These are phyloP conservation scores for Aspergillus bertholletiae DNA, from an alignment of 495 filamentous ascomycete species.

Conservation along the genomic window DNA sequence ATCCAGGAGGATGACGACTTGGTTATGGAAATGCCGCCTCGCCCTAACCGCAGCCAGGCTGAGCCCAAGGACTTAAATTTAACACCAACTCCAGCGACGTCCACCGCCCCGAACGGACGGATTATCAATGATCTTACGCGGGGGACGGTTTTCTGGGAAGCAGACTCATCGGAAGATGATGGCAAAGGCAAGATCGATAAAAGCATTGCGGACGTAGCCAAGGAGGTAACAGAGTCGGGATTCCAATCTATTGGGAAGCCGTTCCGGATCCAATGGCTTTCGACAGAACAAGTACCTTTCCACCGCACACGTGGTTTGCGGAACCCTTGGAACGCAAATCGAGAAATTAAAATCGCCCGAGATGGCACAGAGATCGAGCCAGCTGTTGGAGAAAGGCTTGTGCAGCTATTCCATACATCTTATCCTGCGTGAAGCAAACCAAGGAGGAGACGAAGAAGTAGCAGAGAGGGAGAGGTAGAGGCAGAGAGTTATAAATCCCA, in stretches of 20 bases:
- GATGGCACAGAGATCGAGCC: slow-evolving; percentile 95
- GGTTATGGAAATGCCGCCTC: slow-evolving; percentile 50
- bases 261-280: slow-evolving; percentile 90
- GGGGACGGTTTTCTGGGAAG: slow-evolving; percentile 97
- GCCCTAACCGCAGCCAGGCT: slow-evolving; percentile 52
- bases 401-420: slow-evolving; percentile 67
- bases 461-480: no score
- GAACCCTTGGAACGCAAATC: slow-evolving; percentile 95
- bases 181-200: slow-evolving; percentile 32
- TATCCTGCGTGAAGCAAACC: background rate
- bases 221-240: slow-evolving; percentile 33
- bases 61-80: slow-evolving; percentile 53
- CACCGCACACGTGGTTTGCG: slow-evolving; percentile 84
- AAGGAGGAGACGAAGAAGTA: background rate
- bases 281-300: slow-evolving; percentile 82
- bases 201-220: slow-evolving; percentile 30
- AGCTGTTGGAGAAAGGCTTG: slow-evolving; percentile 68
- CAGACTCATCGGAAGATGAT: slow-evolving; percentile 55
- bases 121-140: slow-evolving; percentile 92
- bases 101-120: slow-evolving; percentile 75
- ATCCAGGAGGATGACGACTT: slow-evolving; percentile 74
- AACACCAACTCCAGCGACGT: slow-evolving; percentile 75
- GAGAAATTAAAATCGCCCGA: slow-evolving; percentile 94
- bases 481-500: no score
- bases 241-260: slow-evolving; percentile 81